These are phyloP conservation scores for Torulaspora maleeae DNA, from an alignment of 805 yeast genomes.

Conservation along the genomic window DNA sequence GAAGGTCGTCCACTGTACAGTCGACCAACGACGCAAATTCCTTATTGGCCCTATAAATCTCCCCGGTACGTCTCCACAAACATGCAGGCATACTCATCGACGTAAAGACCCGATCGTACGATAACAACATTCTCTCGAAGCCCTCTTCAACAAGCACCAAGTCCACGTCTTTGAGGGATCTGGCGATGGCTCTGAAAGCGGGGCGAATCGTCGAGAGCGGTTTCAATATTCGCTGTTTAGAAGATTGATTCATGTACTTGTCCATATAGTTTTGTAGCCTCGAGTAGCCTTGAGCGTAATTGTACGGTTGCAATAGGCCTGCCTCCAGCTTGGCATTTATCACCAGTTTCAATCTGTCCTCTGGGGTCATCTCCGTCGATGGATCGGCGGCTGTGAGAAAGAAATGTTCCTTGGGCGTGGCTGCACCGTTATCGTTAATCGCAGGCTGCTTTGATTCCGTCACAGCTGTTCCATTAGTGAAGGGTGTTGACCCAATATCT, in stretches of 20 bases:
- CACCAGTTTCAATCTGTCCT: slow-evolving; percentile 86
- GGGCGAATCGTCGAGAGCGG: slow-evolving; percentile 86
- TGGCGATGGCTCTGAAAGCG: slow-evolving; percentile 88
- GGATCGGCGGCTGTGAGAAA: slow-evolving; percentile 97
- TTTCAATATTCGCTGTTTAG: slow-evolving; percentile 78
- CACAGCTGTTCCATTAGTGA: background rate
- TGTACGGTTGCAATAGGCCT: slow-evolving; percentile 85
- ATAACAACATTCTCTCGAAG: slow-evolving; percentile 87
- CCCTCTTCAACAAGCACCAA: slow-evolving; percentile 88
- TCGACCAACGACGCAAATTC: slow-evolving; percentile 93
- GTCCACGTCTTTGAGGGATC: slow-evolving; percentile 85
- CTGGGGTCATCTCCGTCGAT: slow-evolving; percentile 88
- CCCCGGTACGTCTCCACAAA: slow-evolving; percentile 95
- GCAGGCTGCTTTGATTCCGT: slow-evolving; percentile 20
- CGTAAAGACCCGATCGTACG: slow-evolving; percentile 91
- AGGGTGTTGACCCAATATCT: background rate
- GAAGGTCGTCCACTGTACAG: slow-evolving; percentile 80
- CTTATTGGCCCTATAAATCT: slow-evolving; percentile 88
- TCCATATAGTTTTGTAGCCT: slow-evolving; percentile 88
- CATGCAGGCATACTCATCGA: slow-evolving; percentile 98
- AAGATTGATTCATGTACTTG: slow-evolving; percentile 77
- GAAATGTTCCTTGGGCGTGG: slow-evolving; percentile 86
- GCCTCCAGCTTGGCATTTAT: slow-evolving; percentile 93
- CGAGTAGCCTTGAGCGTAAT: slow-evolving; percentile 91
- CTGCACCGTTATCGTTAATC: slow-evolving; percentile 31